phyloP scores from a whole-genome alignment of 805 yeast species.

The Vanderwaltozyma yarrowii region DNA sequence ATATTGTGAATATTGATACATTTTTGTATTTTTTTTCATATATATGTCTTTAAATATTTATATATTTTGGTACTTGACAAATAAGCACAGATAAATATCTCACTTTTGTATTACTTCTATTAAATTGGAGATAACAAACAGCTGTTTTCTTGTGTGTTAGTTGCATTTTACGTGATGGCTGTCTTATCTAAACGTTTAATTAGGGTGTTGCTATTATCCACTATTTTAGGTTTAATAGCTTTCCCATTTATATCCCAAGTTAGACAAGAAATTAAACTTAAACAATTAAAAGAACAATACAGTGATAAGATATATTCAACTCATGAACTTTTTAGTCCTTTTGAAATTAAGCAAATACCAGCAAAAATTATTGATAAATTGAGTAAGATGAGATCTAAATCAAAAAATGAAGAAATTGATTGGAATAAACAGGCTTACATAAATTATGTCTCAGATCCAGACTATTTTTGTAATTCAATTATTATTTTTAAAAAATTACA shows the following conservation, averaged over 20 bases:
- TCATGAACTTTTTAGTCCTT: constrained; percentile 8
- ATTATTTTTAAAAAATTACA: constrained; percentile 36
- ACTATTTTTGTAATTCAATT: constrained; percentile 43
- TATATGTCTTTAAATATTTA: too few relatives aligned
- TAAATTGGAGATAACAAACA: too few relatives aligned
- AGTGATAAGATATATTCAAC: constrained; percentile 1
- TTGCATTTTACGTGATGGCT: too few relatives aligned
- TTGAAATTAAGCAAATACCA: constrained; percentile 13
- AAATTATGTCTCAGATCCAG: constrained; percentile 42
- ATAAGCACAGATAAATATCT: too few relatives aligned
- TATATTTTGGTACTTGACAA: too few relatives aligned
- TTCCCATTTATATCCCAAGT: not conserved
- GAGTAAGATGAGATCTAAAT: not conserved
- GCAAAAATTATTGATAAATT: constrained; percentile 5
- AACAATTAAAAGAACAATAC: not conserved
- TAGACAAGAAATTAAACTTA: not conserved
- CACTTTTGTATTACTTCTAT: too few relatives aligned
- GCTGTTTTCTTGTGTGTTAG: too few relatives aligned
- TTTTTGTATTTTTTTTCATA: too few relatives aligned
- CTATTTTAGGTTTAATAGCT: too few relatives aligned
- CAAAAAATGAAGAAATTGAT: constrained; percentile 12
- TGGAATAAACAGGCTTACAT: constrained; percentile 42
- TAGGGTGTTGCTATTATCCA: too few relatives aligned
- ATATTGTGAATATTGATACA: too few relatives aligned
- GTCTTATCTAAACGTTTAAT: too few relatives aligned